Base-by-base conservation (phyloP, 768 basidiomycete species). In the Lentinula raphanica region DNA sequence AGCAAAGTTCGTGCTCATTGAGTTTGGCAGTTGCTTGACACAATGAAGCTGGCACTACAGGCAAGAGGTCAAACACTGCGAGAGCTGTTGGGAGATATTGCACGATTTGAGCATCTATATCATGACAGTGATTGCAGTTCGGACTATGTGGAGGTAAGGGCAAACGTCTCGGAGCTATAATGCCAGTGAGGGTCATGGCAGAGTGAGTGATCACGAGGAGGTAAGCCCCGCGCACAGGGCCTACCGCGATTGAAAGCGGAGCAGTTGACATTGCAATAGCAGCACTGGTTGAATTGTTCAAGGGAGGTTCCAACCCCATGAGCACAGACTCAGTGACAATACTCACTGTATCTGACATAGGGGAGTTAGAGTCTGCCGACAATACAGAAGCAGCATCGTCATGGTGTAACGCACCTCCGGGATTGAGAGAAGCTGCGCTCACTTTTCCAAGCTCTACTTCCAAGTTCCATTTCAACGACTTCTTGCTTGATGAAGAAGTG, bases 391-490 rank as follows among this genome's bases (percentile, higher is more conserved):
- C 27, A 17, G 66, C 62, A 58, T 77, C 79, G 58, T 78, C 77
- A 17, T 72, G 70, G 13, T 75, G 75, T 23, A 74, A 75, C 12
- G 72, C 64, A 44, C 68, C 36, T 39, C 76, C 79, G 32, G 74
- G 67, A 5, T 71, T 61, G 21, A 73, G 63, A 38, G 74, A 66
- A 53, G 76, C 64, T 36, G 74, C 69, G 63, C 69, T 79, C 66
- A 72, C 76, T 73, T 84, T 86, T 60, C 89, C 78, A 70, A 92
- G 88, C n/a, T n/a, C n/a, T n/a, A n/a, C n/a, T 63, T 84, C 77
- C 65, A 90, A 77, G 72, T 88, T 90, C 90, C 93, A 87, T 66
- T 86, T 91, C n/a, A 87, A 91, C 54, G 88, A 77, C 76, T 93
- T 93, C 78, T 92, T 93, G 58, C 71, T 63, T 62, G 67, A 64